A percentile compares a stretch with the other conserved stretches of the same genome.
Evolutionary conservation across 1,284 basidiomycete species (phyloP).

Genomic region (Hemileccinum hortonii): DNA sequence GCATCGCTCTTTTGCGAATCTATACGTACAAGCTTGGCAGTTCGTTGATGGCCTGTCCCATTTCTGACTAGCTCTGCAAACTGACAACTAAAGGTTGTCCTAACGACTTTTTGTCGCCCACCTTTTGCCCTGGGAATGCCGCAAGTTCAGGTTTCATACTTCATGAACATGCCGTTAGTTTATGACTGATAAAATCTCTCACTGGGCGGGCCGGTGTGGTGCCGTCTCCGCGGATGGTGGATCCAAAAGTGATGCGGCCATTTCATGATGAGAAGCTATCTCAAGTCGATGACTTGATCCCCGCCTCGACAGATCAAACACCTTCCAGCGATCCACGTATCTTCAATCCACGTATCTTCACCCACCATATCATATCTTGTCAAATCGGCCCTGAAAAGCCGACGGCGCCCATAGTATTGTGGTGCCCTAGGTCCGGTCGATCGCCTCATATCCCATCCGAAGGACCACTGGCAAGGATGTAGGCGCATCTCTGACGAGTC

Average conservation of each 20-base stretch:
- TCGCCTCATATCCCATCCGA: no score
- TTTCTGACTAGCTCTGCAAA: no score
- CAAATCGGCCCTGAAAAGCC: not conserved
- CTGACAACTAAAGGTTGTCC: no score
- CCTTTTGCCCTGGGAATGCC: no score
- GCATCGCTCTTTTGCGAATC: not conserved
- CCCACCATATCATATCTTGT: not conserved
- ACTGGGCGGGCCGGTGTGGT: not conserved
- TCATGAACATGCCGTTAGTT: not conserved
- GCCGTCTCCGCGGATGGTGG: not conserved
- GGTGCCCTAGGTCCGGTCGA: no score
- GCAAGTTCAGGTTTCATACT: no score
- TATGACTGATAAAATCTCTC: not conserved
- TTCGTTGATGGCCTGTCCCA: no score
- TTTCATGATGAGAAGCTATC: not conserved
- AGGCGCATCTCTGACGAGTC: no score
- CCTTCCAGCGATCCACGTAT: not conserved
- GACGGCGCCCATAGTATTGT: no score
- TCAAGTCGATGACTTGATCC: not conserved
- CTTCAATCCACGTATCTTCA: no score
- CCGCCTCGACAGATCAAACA: not conserved
- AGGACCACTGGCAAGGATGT: no score
- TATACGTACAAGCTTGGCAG: not conserved
- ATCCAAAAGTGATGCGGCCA: not conserved
- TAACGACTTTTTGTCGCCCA: no score